These are phyloP conservation scores for Sisymbrium altissimum DNA, from an alignment of 345 rosid genomes.

Conservation along the genomic window DNA sequence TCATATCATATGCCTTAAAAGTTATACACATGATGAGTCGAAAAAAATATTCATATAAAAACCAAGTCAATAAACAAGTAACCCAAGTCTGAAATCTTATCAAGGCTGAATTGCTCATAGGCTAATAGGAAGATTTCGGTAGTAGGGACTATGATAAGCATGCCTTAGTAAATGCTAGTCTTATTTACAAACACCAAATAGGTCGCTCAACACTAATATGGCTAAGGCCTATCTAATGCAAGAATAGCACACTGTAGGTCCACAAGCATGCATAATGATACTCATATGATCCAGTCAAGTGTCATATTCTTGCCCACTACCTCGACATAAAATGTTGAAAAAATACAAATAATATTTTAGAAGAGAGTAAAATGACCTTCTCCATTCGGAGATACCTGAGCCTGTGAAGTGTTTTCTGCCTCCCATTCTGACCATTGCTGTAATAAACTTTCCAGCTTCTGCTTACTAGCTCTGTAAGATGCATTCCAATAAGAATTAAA, in stretches of 20 bases:
- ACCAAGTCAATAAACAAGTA: background rate
- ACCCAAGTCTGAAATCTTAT: background rate
- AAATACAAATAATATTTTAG: background rate
- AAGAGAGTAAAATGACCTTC: slow-evolving; percentile 15
- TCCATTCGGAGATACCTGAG: slow-evolving; percentile 42
- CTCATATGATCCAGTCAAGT: background rate
- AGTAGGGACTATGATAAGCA: background rate
- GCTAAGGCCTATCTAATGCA: background rate
- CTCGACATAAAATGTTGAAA: background rate
- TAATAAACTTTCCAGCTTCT: slow-evolving; percentile 73
- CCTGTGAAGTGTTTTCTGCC: slow-evolving; percentile 46
- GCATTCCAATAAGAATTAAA: background rate
- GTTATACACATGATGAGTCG: background rate
- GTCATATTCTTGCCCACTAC: background rate
- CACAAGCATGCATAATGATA: background rate
- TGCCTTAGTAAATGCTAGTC: background rate
- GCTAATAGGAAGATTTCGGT: background rate
- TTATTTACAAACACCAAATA: no score
- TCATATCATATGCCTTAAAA: background rate
- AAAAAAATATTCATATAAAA: background rate
- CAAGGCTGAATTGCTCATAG: background rate
- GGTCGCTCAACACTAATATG: background rate
- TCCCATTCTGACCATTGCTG: slow-evolving; percentile 98
- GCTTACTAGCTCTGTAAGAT: slow-evolving; percentile 76
- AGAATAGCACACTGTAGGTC: background rate